Evolutionary conservation across 495 filamentous ascomycete genomes (phyloP).

Genomic region (Rhizodiscina lignyota): DNA sequence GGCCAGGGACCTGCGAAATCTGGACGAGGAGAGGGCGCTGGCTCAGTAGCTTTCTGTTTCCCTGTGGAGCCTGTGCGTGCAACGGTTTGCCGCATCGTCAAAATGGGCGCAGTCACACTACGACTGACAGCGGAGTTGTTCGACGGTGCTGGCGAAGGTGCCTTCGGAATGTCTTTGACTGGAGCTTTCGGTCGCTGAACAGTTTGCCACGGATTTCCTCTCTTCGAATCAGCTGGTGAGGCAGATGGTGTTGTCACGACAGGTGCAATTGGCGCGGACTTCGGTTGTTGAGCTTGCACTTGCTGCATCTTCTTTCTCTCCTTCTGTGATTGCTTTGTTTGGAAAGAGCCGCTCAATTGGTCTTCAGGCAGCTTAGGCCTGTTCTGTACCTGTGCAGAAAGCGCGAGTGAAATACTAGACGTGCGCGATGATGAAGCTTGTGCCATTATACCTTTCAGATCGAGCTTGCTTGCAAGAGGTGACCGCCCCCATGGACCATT

Average conservation of each 20-base stretch:
- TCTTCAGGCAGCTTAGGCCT: slow-evolving; percentile 20
- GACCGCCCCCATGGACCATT: too few species aligned
- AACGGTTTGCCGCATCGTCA: slow-evolving; percentile 47
- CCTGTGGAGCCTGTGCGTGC: slow-evolving; percentile 20
- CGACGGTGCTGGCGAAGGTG: too few species aligned
- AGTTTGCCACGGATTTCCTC: too few species aligned
- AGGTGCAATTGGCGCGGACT: slow-evolving; percentile 31
- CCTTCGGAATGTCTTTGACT: too few species aligned
- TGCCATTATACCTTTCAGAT: slow-evolving; percentile 71
- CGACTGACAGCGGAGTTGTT: too few species aligned
- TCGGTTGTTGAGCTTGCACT: slow-evolving; percentile 14
- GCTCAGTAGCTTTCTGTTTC: slow-evolving; percentile 14
- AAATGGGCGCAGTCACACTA: too few species aligned
- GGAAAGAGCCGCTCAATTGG: slow-evolving; percentile 9
- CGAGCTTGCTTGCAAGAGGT: too few species aligned
- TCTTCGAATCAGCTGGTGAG: slow-evolving; percentile 58
- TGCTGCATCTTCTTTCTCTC: slow-evolving; percentile 68
- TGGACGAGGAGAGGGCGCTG: too few species aligned
- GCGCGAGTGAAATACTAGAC: slow-evolving; percentile 58
- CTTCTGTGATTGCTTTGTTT: slow-evolving; percentile 63
- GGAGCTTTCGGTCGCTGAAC: too few species aligned
- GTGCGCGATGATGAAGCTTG: slow-evolving; percentile 45
- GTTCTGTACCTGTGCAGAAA: too few species aligned
- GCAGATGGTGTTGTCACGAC: slow-evolving; percentile 39
- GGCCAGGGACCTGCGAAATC: too few species aligned